Base-by-base conservation (phyloP, 176 grass and related monocot genomes). In the Eragrostis nindensis region DNA sequence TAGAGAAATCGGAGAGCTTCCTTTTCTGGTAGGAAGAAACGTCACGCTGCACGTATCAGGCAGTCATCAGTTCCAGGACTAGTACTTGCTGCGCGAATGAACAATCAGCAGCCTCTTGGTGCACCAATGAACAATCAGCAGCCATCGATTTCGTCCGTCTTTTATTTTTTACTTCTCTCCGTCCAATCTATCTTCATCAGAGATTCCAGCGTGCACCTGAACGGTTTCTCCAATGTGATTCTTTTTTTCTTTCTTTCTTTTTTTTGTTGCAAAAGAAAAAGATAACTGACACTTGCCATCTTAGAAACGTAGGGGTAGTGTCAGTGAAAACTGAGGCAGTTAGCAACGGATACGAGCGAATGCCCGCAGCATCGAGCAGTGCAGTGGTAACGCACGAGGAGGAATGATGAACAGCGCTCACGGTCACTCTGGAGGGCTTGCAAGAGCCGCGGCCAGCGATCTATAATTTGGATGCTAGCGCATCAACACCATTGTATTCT, bases 1-100 rank as follows among this genome's bases (percentile, higher is more conserved):
- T 5, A 8, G 16, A n/a, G 42, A 77, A 70, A 59, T 21, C 9
- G 25, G 49, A 54, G 55, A 30, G 56, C 22, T 73, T 61, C 55
- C 63, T 62, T 86, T 65, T 22, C 55, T 15, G 43, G 82, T 75
- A 88, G 89, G 77, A 88, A 85, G 59, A 44, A 44, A 82, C 52
- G 82, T 82, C 89, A 79, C n/a, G n/a, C 66, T 45, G 25, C 41
- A 84, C 49, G 71, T 21, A 40, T 6, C 36, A 66, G 36, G 62
- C 11, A 18, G 16, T 18, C 0, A 17, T 24, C 55, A 8, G 19
- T 19, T 52, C 18, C 53, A 55, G 53, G 2, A n/a, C 18, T 5
- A 6, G 21, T 19, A 1, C 32, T 36, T 36, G 1, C 32, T 36
- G 32, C 32, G 4, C 32, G 32, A 36, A 36, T 36, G 32, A 36